These are phyloP conservation scores for Gentiana straminea DNA, from an alignment of 257 asterid species.

Conservation along the genomic window DNA sequence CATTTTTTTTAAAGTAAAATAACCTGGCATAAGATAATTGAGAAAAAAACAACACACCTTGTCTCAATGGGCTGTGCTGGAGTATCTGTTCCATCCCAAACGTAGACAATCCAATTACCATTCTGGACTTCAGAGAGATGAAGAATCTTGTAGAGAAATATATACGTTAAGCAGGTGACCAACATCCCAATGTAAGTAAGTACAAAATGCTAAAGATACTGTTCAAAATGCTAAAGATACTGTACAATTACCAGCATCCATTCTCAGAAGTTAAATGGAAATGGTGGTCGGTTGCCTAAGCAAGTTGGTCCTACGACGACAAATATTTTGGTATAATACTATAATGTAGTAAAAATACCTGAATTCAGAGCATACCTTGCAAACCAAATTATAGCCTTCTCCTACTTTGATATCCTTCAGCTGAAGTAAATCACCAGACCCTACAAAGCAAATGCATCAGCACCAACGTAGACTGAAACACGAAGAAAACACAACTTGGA, in stretches of 20 bases:
- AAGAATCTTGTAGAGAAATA: conserved; percentile 42
- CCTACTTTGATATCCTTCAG: conserved; percentile 53
- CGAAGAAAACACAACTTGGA: too few relatives aligned
- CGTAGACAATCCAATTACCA: conserved; percentile 44
- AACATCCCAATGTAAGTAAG: conserved; percentile 1
- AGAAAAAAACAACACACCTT: conserved; percentile 29
- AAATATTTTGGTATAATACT: too few relatives aligned
- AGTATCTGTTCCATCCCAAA: conserved; percentile 92
- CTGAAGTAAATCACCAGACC: conserved; percentile 21
- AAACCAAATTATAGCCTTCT: conserved; percentile 35
- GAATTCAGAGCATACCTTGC: conserved; percentile 46
- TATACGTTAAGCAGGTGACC: conserved; percentile 5
- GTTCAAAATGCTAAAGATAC: too few relatives aligned
- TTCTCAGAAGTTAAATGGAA: too few relatives aligned
- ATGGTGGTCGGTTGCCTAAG: too few relatives aligned
- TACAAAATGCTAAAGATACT: background rate
- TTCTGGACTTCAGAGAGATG: conserved; percentile 38
- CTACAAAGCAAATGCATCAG: conserved; percentile 24
- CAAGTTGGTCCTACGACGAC: too few relatives aligned
- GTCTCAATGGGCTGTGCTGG: conserved; percentile 46
- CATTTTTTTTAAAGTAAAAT: background rate
- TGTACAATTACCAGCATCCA: too few relatives aligned
- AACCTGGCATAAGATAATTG: background rate
- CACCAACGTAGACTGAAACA: too few relatives aligned
- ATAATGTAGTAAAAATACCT: too few relatives aligned